These are phyloP conservation scores for Leccinum variicolor DNA, from an alignment of 768 basidiomycete genomes.

Conservation along the genomic window DNA sequence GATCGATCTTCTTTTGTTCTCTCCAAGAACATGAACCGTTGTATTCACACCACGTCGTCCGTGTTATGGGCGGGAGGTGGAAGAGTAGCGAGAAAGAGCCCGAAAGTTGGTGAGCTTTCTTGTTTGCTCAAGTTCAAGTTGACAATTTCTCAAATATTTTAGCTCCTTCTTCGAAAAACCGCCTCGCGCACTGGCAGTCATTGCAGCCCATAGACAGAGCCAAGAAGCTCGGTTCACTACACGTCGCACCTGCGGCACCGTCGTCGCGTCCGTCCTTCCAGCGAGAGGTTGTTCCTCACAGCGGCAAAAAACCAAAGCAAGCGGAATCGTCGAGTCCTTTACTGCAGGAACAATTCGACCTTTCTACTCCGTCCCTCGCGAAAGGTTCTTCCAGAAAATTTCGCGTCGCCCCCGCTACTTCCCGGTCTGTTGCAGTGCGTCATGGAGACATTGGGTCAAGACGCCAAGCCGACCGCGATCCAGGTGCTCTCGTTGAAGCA, in stretches of 20 bases:
- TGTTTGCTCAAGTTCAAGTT: too few species aligned
- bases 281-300: constrained; percentile 20
- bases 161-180: constrained; percentile 23
- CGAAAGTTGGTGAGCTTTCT: constrained; percentile 13
- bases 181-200: constrained; percentile 28
- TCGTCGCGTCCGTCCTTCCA: constrained; percentile 11
- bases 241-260: constrained; percentile 25
- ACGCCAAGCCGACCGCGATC: constrained; percentile 69
- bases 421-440: constrained; percentile 60
- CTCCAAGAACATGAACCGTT: not conserved
- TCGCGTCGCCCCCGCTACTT: constrained; percentile 68
- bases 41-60: constrained; percentile 11
- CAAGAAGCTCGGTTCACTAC: constrained; percentile 25
- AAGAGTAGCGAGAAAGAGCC: constrained; percentile 11
- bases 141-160: not conserved
- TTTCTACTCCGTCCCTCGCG: constrained; percentile 21
- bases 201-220: constrained; percentile 24
- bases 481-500: constrained; percentile 71
- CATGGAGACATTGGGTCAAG: constrained; percentile 51
- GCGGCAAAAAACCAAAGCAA: constrained; percentile 7
- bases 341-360: constrained; percentile 37
- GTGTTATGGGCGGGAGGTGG: constrained; percentile 6
- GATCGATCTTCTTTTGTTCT: too few species aligned
- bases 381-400: constrained; percentile 36
- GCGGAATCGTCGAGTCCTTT: constrained; percentile 22